Evolutionary conservation across 129 eudicot genomes (phyloP).

Genomic region (Saussurea involucrata): DNA sequence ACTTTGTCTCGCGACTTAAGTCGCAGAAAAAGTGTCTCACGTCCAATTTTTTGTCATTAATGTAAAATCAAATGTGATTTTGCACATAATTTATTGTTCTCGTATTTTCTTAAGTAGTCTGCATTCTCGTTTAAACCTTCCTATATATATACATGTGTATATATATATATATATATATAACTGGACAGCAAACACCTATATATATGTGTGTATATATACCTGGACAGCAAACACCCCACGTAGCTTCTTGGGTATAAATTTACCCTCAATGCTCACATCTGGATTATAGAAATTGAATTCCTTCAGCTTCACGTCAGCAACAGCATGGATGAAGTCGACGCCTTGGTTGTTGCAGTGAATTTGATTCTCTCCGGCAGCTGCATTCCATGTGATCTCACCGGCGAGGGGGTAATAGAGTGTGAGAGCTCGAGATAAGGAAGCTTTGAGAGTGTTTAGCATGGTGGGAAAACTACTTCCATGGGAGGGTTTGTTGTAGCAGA

Average conservation of each 20-base stretch:
- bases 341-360: conserved; percentile 47
- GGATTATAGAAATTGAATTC: conserved; percentile 42
- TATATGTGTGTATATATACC: conserved; percentile 18
- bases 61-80: too few species aligned
- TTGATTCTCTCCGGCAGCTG: conserved; percentile 36
- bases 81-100: too few species aligned
- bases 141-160: too few species aligned
- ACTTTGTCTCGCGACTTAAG: too few species aligned
- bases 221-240: conserved; percentile 41
- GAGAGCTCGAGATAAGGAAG: not conserved
- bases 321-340: conserved; percentile 40
- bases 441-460: not conserved
- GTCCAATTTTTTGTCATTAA: too few species aligned
- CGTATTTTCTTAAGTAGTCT: too few species aligned
- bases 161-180: too few species aligned
- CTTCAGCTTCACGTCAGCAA: conserved; percentile 31
- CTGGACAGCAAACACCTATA: too few species aligned
- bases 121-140: too few species aligned
- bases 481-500: conserved; percentile 15
- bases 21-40: too few species aligned
- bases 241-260: conserved; percentile 38
- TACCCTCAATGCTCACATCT: conserved; percentile 41
- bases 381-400: conserved; percentile 29
- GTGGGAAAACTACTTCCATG: conserved; percentile 7
- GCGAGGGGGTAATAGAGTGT: conserved; percentile 32